Conservation (phyloP, 352 stramenopile species). For the Paralagenidium karlingii region DNA sequence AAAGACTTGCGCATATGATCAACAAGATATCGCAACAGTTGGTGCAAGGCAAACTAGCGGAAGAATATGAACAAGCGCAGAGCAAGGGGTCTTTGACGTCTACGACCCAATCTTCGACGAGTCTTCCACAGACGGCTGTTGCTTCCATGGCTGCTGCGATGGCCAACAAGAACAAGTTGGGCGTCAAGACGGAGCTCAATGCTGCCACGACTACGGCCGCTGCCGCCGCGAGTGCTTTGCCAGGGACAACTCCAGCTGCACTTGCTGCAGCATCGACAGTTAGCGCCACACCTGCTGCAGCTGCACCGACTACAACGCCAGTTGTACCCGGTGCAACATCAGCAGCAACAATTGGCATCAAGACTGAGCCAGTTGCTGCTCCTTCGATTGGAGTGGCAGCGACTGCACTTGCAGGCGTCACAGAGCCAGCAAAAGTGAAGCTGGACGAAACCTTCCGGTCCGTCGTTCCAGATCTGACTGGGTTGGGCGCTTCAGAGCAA, state of each 20-base stretch:
- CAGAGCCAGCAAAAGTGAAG: constrained; percentile 14
- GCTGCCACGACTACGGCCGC: background rate
- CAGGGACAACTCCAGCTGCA: background rate
- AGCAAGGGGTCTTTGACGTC: constrained; percentile 27
- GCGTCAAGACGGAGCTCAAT: too few species aligned
- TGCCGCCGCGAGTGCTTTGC: background rate
- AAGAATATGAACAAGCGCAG: constrained; percentile 62
- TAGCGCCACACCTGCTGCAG: background rate
- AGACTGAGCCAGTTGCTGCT: background rate
- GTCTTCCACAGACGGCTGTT: constrained; percentile 7
- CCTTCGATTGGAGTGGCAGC: background rate
- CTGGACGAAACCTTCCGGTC: constrained; percentile 45
- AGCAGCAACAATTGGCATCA: background rate
- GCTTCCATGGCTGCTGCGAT: constrained; percentile 11
- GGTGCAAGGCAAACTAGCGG: constrained; percentile 67
- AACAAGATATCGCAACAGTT: constrained; percentile 81
- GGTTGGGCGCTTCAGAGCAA: constrained; percentile 60
- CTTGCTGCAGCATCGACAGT: background rate
- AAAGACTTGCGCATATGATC: constrained; percentile 69
- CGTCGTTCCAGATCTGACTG: constrained; percentile 59
- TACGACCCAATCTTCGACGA: constrained; percentile 10
- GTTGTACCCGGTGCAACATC: background rate
- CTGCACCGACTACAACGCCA: constrained; percentile 1
- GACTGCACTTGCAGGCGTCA: background rate
- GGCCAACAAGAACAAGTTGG: constrained; percentile 19